Percentiles rank a stretch among this genome's conserved stretches.
Conservation (phyloP, 2,329 filamentous ascomycete genomes). For the Hymenoscyphus infarciens region DNA sequence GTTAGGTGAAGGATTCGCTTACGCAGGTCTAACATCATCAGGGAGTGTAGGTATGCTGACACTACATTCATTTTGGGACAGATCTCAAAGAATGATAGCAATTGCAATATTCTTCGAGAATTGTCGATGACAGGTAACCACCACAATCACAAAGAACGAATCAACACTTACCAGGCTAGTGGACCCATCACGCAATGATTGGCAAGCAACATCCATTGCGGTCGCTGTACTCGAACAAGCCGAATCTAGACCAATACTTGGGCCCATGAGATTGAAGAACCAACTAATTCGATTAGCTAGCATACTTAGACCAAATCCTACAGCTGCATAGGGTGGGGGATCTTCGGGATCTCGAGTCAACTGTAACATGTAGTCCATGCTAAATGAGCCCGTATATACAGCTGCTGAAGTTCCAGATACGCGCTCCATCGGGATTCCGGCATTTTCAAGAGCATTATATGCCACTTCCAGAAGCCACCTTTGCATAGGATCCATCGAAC, state of each 20-base stretch:
- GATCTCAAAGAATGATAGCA: too few species aligned
- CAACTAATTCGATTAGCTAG: constrained; percentile 54
- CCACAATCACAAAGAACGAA: too few species aligned
- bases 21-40: too few species aligned
- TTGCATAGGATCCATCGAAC: constrained; percentile 47
- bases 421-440: constrained; percentile 11
- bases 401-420: constrained; percentile 24
- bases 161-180: too few species aligned
- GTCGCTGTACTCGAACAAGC: constrained; percentile 54
- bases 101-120: too few species aligned
- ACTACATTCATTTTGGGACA: too few species aligned
- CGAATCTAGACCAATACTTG: constrained; percentile 54
- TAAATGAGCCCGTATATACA: constrained; percentile 36
- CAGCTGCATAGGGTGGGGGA: constrained; percentile 9
- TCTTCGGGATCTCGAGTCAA: neutral
- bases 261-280: constrained; percentile 47
- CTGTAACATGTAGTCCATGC: constrained; percentile 24
- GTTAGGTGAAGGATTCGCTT: too few species aligned
- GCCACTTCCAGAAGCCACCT: constrained; percentile 50
- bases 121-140: too few species aligned
- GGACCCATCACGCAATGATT: too few species aligned
- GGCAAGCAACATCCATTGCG: constrained; percentile 50
- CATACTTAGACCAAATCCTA: constrained; percentile 38
- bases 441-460: constrained; percentile 21
- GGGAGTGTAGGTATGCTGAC: too few species aligned